Evolutionary conservation across 2,329 filamentous ascomycete genomes (phyloP).

Genomic region (Ascochyta clinopodiicola): DNA sequence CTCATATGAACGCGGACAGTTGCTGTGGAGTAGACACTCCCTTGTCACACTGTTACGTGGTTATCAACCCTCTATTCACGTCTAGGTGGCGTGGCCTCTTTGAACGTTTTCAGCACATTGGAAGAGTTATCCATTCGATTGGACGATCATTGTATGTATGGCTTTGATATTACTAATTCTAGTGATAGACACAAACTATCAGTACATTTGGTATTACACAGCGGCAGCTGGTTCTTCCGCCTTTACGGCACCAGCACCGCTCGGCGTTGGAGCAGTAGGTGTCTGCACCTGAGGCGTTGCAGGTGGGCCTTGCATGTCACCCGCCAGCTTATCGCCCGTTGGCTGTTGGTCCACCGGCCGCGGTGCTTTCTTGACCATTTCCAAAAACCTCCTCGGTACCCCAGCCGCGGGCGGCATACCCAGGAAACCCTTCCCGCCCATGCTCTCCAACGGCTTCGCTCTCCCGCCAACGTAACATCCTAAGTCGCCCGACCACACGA

Average conservation of each 20-base stretch:
- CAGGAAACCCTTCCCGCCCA: conserved; percentile 44
- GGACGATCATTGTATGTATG: too few species aligned
- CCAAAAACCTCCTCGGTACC: conserved; percentile 77
- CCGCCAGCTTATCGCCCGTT: neutral
- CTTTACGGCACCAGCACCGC: neutral
- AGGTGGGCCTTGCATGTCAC: neutral
- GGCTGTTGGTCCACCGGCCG: neutral
- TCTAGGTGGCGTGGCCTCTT: too few species aligned
- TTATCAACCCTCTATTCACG: too few species aligned
- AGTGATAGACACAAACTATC: too few species aligned
- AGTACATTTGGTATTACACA: neutral
- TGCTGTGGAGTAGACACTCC: too few species aligned
- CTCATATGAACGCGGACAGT: too few species aligned
- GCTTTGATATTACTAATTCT: too few species aligned
- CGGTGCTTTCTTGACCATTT: conserved; percentile 33
- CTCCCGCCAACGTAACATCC: conserved; percentile 80
- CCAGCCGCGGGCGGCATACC: conserved; percentile 70
- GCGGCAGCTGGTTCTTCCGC: neutral
- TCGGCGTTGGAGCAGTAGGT: neutral
- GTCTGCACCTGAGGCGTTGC: neutral
- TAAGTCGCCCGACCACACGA: conserved; percentile 80
- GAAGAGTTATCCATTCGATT: too few species aligned
- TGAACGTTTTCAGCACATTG: too few species aligned
- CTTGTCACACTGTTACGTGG: too few species aligned
- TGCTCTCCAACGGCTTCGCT: conserved; percentile 39